A percentile compares a stretch with the other conserved stretches of the same genome.
These are phyloP conservation scores for Tylopilus balloui DNA, from an alignment of 768 basidiomycete species.

Conservation along the genomic window DNA sequence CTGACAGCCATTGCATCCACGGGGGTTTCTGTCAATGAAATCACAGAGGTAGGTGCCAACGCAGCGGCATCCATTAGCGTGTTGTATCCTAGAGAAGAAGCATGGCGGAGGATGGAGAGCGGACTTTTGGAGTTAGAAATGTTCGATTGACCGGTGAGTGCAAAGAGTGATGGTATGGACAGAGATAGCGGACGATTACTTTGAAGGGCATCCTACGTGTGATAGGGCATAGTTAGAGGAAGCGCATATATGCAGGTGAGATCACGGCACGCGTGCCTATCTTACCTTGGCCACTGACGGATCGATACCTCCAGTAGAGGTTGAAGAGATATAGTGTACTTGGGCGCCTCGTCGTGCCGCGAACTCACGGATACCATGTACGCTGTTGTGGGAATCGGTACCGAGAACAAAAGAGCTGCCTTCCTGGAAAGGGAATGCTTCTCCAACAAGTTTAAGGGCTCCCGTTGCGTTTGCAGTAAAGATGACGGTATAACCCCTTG, in stretches of 20 bases:
- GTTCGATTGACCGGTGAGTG: conserved; percentile 78
- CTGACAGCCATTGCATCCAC: conserved; percentile 82
- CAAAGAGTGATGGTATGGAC: conserved; percentile 54
- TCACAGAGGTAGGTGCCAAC: conserved; percentile 63
- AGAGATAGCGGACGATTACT: conserved; percentile 41
- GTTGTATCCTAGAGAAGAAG: conserved; percentile 63
- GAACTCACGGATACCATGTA: conserved; percentile 77
- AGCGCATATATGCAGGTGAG: conserved; percentile 17
- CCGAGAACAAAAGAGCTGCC: conserved; percentile 64
- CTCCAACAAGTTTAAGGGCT: conserved; percentile 78
- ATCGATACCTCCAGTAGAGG: conserved; percentile 62
- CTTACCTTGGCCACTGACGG: conserved; percentile 54
- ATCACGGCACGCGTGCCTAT: background rate
- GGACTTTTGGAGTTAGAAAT: conserved; percentile 72
- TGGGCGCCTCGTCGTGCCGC: conserved; percentile 51
- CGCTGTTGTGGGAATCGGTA: conserved; percentile 79
- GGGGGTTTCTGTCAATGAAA: conserved; percentile 60
- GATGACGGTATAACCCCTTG: conserved; percentile 72
- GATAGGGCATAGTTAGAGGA: conserved; percentile 1
- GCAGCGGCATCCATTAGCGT: conserved; percentile 83
- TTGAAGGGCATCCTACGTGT: conserved; percentile 49
- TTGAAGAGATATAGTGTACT: conserved; percentile 62
- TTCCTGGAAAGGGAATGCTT: conserved; percentile 65
- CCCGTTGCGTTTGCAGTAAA: conserved; percentile 79
- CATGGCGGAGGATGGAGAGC: conserved; percentile 59